Evolutionary conservation across 129 eudicot species (phyloP).

Genomic region (Pulicaria dysenterica): DNA sequence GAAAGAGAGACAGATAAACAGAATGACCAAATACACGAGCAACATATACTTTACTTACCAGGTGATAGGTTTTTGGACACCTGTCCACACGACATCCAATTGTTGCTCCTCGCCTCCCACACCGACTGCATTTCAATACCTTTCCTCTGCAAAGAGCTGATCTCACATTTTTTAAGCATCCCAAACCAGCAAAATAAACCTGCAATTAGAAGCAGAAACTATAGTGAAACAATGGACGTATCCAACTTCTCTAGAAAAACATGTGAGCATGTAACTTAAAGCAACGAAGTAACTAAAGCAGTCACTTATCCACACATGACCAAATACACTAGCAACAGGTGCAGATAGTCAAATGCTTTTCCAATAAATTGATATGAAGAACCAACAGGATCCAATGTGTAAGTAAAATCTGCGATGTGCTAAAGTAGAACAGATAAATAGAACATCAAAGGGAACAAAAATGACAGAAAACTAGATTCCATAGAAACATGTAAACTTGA

Average conservation of each 20-base stretch:
- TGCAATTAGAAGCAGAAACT: slow-evolving; percentile 38
- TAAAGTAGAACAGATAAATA: slow-evolving; percentile 4
- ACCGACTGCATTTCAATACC: slow-evolving; percentile 84
- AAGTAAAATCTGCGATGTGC: background rate
- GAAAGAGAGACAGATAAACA: slow-evolving; percentile 9
- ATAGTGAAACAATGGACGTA: slow-evolving; percentile 3
- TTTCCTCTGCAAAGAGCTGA: slow-evolving; percentile 98
- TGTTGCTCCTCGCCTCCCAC: slow-evolving; percentile 97
- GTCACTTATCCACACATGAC: slow-evolving; percentile 19
- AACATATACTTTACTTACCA: slow-evolving; percentile 61
- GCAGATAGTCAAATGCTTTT: slow-evolving; percentile 7
- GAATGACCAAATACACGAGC: background rate
- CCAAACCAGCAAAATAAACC: slow-evolving; percentile 99
- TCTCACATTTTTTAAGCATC: slow-evolving; percentile 92
- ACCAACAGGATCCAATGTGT: slow-evolving; percentile 7
- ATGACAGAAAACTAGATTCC: background rate
- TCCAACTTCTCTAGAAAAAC: slow-evolving; percentile 2
- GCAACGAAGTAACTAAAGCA: slow-evolving; percentile 12
- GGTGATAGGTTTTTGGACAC: slow-evolving; percentile 95
- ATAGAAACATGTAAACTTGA: background rate
- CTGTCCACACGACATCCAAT: slow-evolving; percentile 99
- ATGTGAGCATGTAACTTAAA: slow-evolving; percentile 23
- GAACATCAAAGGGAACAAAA: slow-evolving; percentile 13
- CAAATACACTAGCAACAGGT: slow-evolving; percentile 23
- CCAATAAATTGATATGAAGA: slow-evolving; percentile 3